These are phyloP conservation scores for Zoysia matrella DNA, from an alignment of 202 grass and related monocot species.

Conservation along the genomic window DNA sequence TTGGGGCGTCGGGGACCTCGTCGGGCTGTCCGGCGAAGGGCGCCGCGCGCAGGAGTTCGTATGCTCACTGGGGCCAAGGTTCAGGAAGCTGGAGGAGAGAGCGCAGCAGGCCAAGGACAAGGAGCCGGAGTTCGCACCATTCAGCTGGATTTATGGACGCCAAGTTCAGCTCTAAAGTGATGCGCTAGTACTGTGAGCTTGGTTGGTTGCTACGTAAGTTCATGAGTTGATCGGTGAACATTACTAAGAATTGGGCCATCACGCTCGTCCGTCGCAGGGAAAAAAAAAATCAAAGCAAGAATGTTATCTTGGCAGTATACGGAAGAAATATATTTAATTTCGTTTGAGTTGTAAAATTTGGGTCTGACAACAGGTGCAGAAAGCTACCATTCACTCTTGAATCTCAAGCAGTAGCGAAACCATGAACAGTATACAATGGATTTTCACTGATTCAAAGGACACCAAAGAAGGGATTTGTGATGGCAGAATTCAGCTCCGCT, in stretches of 20 bases:
- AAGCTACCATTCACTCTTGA: not conserved
- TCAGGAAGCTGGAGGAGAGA: slow-evolving; percentile 62
- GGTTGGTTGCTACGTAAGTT: not conserved
- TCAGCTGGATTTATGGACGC: slow-evolving; percentile 66
- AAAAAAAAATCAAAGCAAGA: not conserved
- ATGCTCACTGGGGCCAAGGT: slow-evolving; percentile 39
- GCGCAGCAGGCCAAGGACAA: slow-evolving; percentile 50
- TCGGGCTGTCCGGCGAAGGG: slow-evolving; percentile 48
- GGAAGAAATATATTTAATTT: slow-evolving; percentile 18
- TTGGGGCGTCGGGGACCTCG: too few relatives aligned
- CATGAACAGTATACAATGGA: slow-evolving; percentile 17
- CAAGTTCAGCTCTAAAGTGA: slow-evolving; percentile 50
- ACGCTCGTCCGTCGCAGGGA: not conserved
- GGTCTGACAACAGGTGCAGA: not conserved
- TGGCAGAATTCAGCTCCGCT: slow-evolving; percentile 82
- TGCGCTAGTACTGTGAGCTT: not conserved
- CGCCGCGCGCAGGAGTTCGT: slow-evolving; percentile 55
- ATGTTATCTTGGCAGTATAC: not conserved
- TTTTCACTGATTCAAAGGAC: slow-evolving; percentile 54
- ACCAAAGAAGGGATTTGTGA: slow-evolving; percentile 96
- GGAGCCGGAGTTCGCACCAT: slow-evolving; percentile 28
- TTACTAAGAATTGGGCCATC: not conserved
- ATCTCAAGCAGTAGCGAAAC: not conserved
- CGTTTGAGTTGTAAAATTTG: not conserved
- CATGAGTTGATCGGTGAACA: not conserved